Evolutionary conservation across 1,284 basidiomycete species (phyloP).

Genomic region (Boletus coffeatus): DNA sequence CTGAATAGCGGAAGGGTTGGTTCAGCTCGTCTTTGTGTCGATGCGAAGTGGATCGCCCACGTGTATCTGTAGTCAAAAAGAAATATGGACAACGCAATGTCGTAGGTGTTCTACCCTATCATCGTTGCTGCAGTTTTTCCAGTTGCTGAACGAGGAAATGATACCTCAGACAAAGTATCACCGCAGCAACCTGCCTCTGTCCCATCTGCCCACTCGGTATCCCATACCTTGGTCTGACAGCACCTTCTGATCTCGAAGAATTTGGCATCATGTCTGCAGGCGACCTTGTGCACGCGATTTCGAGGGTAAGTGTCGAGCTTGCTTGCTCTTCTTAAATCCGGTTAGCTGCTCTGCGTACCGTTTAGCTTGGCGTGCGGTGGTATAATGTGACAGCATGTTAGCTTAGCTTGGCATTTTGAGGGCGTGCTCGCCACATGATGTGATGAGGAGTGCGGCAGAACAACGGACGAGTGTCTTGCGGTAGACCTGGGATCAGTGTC

Average conservation of each 20-base stretch:
- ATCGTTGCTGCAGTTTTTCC: not conserved
- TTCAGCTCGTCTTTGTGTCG: slow-evolving; percentile 21
- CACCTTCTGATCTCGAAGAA: slow-evolving; percentile 50
- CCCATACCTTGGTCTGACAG: slow-evolving; percentile 55
- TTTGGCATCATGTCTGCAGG: slow-evolving; percentile 52
- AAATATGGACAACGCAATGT: slow-evolving; percentile 69
- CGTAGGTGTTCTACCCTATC: slow-evolving; percentile 42
- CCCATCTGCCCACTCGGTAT: slow-evolving; percentile 65
- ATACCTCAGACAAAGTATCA: slow-evolving; percentile 44
- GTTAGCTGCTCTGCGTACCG: no score
- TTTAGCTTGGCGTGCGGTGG: no score
- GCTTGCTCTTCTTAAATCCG: not conserved
- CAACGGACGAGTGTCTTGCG: no score
- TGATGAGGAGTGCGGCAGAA: no score
- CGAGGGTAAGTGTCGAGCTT: slow-evolving; percentile 43
- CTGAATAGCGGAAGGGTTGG: slow-evolving; percentile 54
- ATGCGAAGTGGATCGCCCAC: not conserved
- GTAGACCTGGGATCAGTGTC: no score
- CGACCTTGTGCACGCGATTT: slow-evolving; percentile 66
- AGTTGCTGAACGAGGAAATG: slow-evolving; percentile 7
- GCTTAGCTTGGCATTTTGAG: no score
- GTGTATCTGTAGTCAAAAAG: slow-evolving; percentile 44
- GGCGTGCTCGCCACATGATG: no score
- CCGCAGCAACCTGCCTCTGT: slow-evolving; percentile 36
- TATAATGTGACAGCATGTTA: no score